phyloP scores from a whole-genome alignment of 177 flowering plant species.

The Telopea speciosissima region DNA sequence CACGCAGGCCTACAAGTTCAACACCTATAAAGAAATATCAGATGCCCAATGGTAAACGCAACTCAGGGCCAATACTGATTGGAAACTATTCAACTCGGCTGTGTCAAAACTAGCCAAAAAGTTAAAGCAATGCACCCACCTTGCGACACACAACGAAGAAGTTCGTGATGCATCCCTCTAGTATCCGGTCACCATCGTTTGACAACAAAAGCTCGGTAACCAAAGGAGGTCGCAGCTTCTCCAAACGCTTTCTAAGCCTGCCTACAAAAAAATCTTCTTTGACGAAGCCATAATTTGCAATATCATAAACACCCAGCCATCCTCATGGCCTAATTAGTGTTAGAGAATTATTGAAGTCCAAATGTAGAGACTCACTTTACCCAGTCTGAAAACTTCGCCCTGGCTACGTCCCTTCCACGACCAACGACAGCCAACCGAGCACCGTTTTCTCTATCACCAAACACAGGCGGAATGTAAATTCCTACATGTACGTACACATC shows the following conservation, averaged over 20 bases:
- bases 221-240: constrained; percentile 66
- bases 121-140: constrained; percentile 36
- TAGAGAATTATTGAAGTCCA: background rate
- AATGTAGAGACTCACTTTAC: constrained; percentile 49
- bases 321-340: too few relatives aligned
- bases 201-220: constrained; percentile 80
- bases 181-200: constrained; percentile 75
- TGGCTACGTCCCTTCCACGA: constrained; percentile 55
- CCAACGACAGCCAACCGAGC: constrained; percentile 77
- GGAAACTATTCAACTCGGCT: too few relatives aligned
- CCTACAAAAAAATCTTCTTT: constrained; percentile 9
- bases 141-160: constrained; percentile 69
- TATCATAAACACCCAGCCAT: background rate
- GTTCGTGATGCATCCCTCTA: constrained; percentile 80
- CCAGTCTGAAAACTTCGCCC: constrained; percentile 85
- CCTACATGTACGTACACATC: constrained; percentile 66
- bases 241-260: constrained; percentile 74
- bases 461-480: constrained; percentile 45
- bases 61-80: background rate
- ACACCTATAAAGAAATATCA: background rate
- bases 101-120: background rate
- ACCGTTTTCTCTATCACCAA: constrained; percentile 42
- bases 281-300: background rate
- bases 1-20: background rate
- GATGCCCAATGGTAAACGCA: background rate